Conservation (phyloP, 208 protist genomes). For the Leishmania tarentolae region DNA sequence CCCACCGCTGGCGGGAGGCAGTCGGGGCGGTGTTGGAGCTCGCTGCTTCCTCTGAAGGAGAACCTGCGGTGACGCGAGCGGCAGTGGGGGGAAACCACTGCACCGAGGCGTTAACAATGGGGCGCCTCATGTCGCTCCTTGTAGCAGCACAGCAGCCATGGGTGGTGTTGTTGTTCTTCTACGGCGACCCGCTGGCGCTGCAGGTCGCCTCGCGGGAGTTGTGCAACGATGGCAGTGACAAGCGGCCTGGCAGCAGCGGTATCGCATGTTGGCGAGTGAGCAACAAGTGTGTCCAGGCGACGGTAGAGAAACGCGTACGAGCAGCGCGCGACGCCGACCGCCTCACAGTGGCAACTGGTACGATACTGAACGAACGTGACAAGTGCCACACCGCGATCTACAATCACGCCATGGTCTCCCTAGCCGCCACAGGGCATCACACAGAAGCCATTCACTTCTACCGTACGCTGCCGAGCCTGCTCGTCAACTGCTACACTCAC, state of each 20-base stretch:
- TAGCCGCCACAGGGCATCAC: conserved; percentile 32
- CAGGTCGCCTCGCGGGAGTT: neutral
- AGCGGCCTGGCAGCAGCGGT: neutral
- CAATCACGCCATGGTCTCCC: conserved; percentile 49
- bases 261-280: conserved; percentile 3
- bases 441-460: conserved; percentile 41
- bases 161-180: conserved; percentile 32
- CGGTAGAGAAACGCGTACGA: neutral
- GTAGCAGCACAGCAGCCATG: conserved; percentile 22
- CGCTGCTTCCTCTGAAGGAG: neutral
- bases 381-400: conserved; percentile 36
- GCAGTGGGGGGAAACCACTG: neutral
- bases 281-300: neutral
- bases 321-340: neutral
- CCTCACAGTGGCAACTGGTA: conserved; percentile 17
- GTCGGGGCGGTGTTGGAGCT: conserved; percentile 10
- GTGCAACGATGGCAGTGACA: neutral
- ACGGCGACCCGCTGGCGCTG: conserved; percentile 23
- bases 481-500: conserved; percentile 34
- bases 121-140: conserved; percentile 28
- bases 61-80: neutral
- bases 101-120: conserved; percentile 12
- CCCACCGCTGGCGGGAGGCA: conserved; percentile 37
- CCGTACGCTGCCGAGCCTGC: conserved; percentile 5
- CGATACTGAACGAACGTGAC: conserved; percentile 20